Percentiles rank a stretch among this genome's conserved stretches.
phyloP scores from a whole-genome alignment of 148 eudicot genomes.

The Cornus suecica region DNA sequence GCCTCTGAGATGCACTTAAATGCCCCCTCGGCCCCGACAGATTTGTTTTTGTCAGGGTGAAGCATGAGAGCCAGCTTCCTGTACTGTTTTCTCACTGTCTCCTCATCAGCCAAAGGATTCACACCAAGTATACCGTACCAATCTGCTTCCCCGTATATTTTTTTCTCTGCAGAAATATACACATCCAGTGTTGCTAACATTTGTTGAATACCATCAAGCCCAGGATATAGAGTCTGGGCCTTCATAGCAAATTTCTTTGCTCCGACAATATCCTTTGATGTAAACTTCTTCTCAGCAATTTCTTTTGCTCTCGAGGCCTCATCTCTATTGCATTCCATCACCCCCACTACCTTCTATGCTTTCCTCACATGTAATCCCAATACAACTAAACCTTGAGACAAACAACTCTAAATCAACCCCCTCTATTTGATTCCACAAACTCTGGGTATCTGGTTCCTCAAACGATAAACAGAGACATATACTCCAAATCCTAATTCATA shows the following conservation, averaged over 20 bases:
- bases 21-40: conserved; percentile 88
- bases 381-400: not conserved
- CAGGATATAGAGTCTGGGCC: conserved; percentile 29
- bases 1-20: conserved; percentile 77
- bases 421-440: not conserved
- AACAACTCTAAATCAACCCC: not conserved
- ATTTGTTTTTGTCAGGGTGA: conserved; percentile 90
- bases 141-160: conserved; percentile 20
- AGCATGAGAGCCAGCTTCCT: conserved; percentile 81
- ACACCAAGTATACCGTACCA: conserved; percentile 30
- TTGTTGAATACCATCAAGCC: conserved; percentile 29
- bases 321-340: conserved; percentile 35
- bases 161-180: conserved; percentile 24
- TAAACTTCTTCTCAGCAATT: conserved; percentile 29
- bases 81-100: conserved; percentile 53
- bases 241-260: conserved; percentile 30
- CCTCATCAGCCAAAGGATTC: conserved; percentile 23
- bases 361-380: not conserved
- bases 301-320: conserved; percentile 28
- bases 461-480: not conserved
- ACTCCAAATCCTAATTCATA: not conserved
- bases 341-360: not conserved
- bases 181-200: conserved; percentile 25
- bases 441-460: not conserved
- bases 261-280: conserved; percentile 16